Evolutionary conservation across 2,329 filamentous ascomycete genomes (phyloP).

Genomic region (Hortaea sp.): DNA sequence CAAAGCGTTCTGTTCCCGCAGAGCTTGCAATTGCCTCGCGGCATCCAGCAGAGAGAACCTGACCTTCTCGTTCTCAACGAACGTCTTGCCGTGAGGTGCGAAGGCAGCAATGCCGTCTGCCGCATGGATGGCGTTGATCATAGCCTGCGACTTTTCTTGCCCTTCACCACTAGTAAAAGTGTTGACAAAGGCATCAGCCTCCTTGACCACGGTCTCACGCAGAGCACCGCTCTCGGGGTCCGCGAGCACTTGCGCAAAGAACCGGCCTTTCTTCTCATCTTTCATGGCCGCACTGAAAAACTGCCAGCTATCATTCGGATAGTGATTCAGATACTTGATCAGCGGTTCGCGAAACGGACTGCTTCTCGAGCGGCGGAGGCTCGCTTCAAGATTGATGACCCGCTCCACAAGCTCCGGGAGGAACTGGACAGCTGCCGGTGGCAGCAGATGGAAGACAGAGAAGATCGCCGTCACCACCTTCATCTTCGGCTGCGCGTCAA

Average conservation of each 20-base stretch:
- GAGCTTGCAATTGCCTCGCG: constrained; percentile 68
- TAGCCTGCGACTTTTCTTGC: constrained; percentile 62
- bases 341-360: constrained; percentile 87
- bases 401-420: constrained; percentile 83
- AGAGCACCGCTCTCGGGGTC: constrained; percentile 65
- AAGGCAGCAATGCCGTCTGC: constrained; percentile 68
- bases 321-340: constrained; percentile 87
- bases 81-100: constrained; percentile 56
- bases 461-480: constrained; percentile 91
- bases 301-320: constrained; percentile 76
- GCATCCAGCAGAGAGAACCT: constrained; percentile 52
- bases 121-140: constrained; percentile 81
- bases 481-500: constrained; percentile 87
- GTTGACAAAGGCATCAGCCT: constrained; percentile 62
- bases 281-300: constrained; percentile 71
- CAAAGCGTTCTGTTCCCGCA: constrained; percentile 59
- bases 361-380: constrained; percentile 73
- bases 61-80: constrained; percentile 44
- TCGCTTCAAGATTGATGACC: constrained; percentile 79
- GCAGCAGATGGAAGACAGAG: constrained; percentile 94
- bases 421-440: constrained; percentile 79
- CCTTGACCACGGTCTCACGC: constrained; percentile 62
- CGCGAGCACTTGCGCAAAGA: constrained; percentile 77
- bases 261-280: constrained; percentile 78
- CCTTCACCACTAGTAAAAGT: constrained; percentile 36